Evolutionary conservation across 371 early-diverging fungal genomes (phyloP).

Genomic region (Mortierella sp.): DNA sequence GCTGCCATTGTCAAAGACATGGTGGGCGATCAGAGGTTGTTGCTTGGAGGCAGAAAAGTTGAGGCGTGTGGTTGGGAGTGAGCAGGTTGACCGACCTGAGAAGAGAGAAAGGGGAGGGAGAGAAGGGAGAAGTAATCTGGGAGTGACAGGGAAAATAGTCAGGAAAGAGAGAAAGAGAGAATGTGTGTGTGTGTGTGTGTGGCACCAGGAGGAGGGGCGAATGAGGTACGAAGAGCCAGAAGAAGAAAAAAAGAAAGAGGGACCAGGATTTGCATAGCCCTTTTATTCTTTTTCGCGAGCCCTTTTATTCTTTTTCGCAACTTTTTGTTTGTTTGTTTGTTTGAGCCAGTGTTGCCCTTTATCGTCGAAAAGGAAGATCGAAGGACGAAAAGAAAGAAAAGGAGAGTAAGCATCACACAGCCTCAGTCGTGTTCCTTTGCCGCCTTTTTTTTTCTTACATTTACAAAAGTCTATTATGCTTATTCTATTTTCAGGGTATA

Average conservation of each 20-base stretch:
- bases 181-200: too few relatives aligned
- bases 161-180: not conserved
- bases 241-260: not conserved
- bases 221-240: not conserved
- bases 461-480: too few relatives aligned
- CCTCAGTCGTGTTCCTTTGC: too few relatives aligned
- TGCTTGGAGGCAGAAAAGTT: not conserved
- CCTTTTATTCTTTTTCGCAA: not conserved
- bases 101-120: not conserved
- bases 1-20: not conserved
- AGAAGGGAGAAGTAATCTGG: not conserved
- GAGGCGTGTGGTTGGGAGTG: not conserved
- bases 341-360: not conserved
- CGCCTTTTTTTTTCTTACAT: too few relatives aligned
- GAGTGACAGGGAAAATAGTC: not conserved
- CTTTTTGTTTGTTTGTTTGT: too few relatives aligned
- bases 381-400: not conserved
- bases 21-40: not conserved
- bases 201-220: not conserved
- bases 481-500: too few relatives aligned
- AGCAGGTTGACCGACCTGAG: not conserved
- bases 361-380: not conserved
- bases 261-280: too few relatives aligned
- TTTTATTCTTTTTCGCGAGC: not conserved
- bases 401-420: not conserved